Evolutionary conservation across 2,329 filamentous ascomycete species (phyloP).

Genomic region (Cladophialophora carrionii): DNA sequence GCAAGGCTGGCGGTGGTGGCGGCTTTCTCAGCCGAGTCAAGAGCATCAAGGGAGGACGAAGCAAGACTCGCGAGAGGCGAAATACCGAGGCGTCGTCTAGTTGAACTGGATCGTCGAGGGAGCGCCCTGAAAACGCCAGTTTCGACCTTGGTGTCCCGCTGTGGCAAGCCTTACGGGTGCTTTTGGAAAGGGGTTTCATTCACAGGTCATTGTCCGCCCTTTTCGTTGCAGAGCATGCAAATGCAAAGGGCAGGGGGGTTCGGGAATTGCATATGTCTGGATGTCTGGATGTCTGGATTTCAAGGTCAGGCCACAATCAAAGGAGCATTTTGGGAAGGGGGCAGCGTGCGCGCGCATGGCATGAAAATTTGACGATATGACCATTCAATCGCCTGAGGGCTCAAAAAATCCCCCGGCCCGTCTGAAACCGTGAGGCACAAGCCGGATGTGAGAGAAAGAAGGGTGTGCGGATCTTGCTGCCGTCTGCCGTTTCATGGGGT

Average conservation of each 20-base stretch:
- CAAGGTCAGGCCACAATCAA: not conserved
- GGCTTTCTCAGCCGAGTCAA: conserved; percentile 79
- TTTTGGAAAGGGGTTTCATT: conserved; percentile 5
- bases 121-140: not conserved
- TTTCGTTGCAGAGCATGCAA: not conserved
- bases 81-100: conserved; percentile 30
- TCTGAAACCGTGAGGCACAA: not conserved
- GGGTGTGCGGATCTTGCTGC: not conserved
- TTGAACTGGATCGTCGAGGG: not conserved
- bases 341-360: not conserved
- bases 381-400: not conserved
- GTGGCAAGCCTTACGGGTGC: not conserved
- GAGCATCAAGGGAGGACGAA: conserved; percentile 72
- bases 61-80: conserved; percentile 50
- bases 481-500: not conserved
- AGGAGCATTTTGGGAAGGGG: not conserved
- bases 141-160: not conserved
- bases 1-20: conserved; percentile 55
- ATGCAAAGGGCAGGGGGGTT: not conserved
- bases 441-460: not conserved
- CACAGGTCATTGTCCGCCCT: not conserved
- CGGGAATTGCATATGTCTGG: conserved; percentile 1
- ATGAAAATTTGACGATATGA: conserved; percentile 5
- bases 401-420: not conserved
- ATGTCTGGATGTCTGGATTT: not conserved